phyloP scores from a whole-genome alignment of 805 yeast species.

The Lipomyces sp. region DNA sequence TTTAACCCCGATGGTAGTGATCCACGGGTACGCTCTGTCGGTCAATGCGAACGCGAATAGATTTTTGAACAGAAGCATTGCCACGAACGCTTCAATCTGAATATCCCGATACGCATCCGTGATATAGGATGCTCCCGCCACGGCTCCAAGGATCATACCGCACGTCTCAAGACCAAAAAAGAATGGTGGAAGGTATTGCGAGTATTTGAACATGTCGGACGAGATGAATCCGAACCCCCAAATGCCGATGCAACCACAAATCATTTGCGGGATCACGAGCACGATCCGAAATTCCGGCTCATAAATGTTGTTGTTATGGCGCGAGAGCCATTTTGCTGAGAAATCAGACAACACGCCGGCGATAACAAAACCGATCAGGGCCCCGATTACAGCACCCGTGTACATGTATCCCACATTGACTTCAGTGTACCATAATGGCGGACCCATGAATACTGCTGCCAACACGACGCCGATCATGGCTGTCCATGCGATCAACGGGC shows the following conservation, averaged over 20 bases:
- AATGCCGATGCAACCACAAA: conserved; percentile 29
- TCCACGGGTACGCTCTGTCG: conserved; percentile 31
- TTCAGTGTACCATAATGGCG: conserved; percentile 35
- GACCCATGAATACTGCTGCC: conserved; percentile 36
- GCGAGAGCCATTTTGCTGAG: conserved; percentile 23
- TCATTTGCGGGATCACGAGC: conserved; percentile 29
- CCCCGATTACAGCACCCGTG: conserved; percentile 32
- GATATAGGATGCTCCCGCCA: conserved; percentile 35
- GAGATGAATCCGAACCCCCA: conserved; percentile 37
- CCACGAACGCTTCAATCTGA: conserved; percentile 33
- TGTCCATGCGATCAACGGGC: conserved; percentile 37
- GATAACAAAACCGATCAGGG: conserved; percentile 31
- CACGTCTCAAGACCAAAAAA: conserved; percentile 36
- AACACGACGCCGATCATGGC: conserved; percentile 36
- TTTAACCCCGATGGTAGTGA: conserved; percentile 24
- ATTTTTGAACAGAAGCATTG: conserved; percentile 33
- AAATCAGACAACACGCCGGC: conserved; percentile 32
- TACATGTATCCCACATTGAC: conserved; percentile 33
- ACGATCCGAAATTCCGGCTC: conserved; percentile 37
- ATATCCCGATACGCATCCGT: conserved; percentile 37
- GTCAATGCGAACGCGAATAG: conserved; percentile 34
- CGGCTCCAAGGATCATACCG: conserved; percentile 37
- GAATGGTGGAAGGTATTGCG: conserved; percentile 31
- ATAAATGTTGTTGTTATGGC: conserved; percentile 31
- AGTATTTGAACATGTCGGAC: conserved; percentile 19